Base-by-base conservation (phyloP, 2,329 filamentous ascomycete species). In the Scedosporium minutisporum region DNA sequence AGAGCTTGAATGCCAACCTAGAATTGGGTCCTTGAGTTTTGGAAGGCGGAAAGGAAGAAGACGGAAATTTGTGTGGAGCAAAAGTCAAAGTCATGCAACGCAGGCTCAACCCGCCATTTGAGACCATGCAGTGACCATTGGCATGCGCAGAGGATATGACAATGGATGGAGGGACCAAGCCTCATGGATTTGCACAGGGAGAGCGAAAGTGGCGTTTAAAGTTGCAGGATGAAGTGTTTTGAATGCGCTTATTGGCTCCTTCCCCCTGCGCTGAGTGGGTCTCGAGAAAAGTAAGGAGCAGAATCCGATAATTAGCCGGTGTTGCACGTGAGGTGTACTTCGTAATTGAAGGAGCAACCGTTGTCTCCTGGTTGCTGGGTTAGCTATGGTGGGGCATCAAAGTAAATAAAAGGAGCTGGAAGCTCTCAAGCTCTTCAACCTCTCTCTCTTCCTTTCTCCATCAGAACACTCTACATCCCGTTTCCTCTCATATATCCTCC, bases 321-420 rank as follows among this genome's bases (percentile, higher is more conserved):
- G 16, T n/a, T 41, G 25, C 57, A 58, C 38, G 57, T 21, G 57
- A 38, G 38, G 16, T 12, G 18, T n/a, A 41, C 10, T 29, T n/a
- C 76, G 75, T 73, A 73, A 66, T 71, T 73, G 66, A 72, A 75
- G 67, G 67, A 42, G 57, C 38, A 48, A 23, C 58, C 41, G 5
- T 3, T 1, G 33, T 38, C 33, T 38, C 9, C 10, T 12, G 29
- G 64, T 65, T 66, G 63, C 63, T 61, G 57, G 61, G 59, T 33
- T 60, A 66, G 66, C 66, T 44, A 42, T 42, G 58, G 72, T 74
- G 73, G 74, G 72, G 69, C 71, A 33, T 12, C 62, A 71, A 74
- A 72, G 76, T 79, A 78, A 79, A 79, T 78, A 79, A 78, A 78
- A 78, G 71, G 16, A 61, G 55, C 61, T 38, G 33, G 21, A 46